Base-by-base conservation (phyloP, 345 rosid genomes). In the Erysimum cheiranthoides region DNA sequence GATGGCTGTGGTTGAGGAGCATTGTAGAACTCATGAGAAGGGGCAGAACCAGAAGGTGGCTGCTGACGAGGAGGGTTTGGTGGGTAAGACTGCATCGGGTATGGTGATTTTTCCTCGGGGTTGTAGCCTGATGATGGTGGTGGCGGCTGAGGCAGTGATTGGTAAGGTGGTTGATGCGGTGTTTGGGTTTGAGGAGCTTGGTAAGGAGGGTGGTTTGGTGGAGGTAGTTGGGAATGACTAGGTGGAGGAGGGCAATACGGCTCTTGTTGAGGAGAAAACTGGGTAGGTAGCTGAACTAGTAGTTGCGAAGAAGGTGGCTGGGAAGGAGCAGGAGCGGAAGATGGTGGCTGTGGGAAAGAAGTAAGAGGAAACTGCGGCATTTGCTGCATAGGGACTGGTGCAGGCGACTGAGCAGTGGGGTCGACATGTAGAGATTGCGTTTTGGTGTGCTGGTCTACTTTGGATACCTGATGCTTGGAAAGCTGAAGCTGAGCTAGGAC, bases 231-330 rank as follows among this genome's bases (percentile, higher is more conserved):
- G 64, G 82, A 40, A 73, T 86, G 97, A 66, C 66, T 68, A 8
- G 82, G 86, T 0, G 83, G 83, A 36, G 82, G 72, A 36, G 82
- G 72, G 66, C 54, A 82, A 78, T 83, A 89, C n/a, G 86, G 77
- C 30, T 88, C 92, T 25, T 71, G 89, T 38, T 83, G 96, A 58
- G 88, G 82, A 32, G 85, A 83, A 32, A 90, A 92, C 61, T 88
- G 91, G 50, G 68, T 86, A 21, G 85, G 82, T 66, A 64, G 77
- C 65, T 84, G 89, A 83, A 45, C 40, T 31, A 79, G 77, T 12
- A 83, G 78, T 74, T 87, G 82, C 21, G 83, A 84, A 32, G 78
- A 42, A 3, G 83, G 78, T 65, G 83, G 82, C 18, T 82, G 85
- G 18, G 81, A 72, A 57, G 79, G 72, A 34, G 81, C 53, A 53